Evolutionary conservation across 2,329 filamentous ascomycete species (phyloP), one percentile per base, ranked within the genome.

Genomic region (Penicillium sp.): DNA sequence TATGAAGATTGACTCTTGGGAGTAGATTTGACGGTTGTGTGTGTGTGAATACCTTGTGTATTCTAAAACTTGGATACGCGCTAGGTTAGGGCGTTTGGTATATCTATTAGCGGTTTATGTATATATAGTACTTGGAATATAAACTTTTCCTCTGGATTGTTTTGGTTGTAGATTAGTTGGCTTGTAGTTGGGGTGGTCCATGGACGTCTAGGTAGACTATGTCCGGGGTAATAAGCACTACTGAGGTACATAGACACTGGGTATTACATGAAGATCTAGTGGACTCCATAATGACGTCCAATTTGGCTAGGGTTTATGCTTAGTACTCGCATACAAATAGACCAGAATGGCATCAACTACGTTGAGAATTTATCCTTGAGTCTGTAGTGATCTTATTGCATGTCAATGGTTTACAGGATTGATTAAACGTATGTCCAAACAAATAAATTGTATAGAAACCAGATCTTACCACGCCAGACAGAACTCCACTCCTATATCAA

Each of bases 1-100:
- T 67, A 96, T 96, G 91, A 93, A 93, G 86, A 83, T 93, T 64
- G 82, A 84, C 68, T 84, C 79, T 62, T 91, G 88, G 87, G 74
- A 77, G 53, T 77, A 72, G 56, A 58, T 58, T 15, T 15, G n/a
- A 31, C 12, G 3, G 9, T 6, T 7, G 23, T 33, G 31, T 35
- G 31, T 37, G 47, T 23, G 29, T 4, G 19, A 38, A 42, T 50
- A 27, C 8, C 54, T 48, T 45, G 38, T 47, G 13, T 31, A 48
- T 52, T n/a, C 7, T 33, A 23, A 37, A 53, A 19, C 23, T 12
- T 52, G 49, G 33, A n/a, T 35, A 27, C 5, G 10, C 21, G 19
- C 27, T 37, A 50, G 17, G 40, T 21, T 45, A 21, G 38, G 42
- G 52, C 53, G 43, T 49, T 43, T 51, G 50, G 50, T 56, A 45